Evolutionary conservation across 306 rosid species (phyloP).

Genomic region (Cicer chorassanicum): DNA sequence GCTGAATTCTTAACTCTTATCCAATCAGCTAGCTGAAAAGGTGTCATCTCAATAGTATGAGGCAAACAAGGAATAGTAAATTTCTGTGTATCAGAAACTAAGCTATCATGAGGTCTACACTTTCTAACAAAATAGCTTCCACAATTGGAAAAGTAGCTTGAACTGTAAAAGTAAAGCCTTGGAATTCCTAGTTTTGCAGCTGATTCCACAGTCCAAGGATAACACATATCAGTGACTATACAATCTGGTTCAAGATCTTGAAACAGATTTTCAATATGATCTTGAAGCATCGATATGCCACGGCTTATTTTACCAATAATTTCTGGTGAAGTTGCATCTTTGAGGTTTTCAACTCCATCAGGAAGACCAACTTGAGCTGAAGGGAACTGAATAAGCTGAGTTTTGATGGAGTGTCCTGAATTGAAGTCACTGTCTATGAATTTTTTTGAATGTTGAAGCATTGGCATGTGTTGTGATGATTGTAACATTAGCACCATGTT

Average conservation of each 20-base stretch:
- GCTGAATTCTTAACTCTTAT: not conserved
- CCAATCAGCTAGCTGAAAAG: constrained; percentile 8
- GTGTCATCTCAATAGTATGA: constrained; percentile 31
- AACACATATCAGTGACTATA: constrained; percentile 2
- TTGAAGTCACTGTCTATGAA: constrained; percentile 42
- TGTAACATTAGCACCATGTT: constrained; percentile 40
- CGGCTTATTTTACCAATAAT: not conserved
- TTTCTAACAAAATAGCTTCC: not conserved
- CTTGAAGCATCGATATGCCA: constrained; percentile 26
- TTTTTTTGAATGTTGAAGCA: constrained; percentile 36
- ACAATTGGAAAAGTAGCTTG: constrained; percentile 41
- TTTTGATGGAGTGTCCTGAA: constrained; percentile 37
- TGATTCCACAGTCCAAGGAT: constrained; percentile 48
- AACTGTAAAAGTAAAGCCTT: constrained; percentile 42
- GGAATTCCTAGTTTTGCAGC: constrained; percentile 47
- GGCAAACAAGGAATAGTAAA: constrained; percentile 39
- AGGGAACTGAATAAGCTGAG: constrained; percentile 35
- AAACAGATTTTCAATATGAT: constrained; percentile 33
- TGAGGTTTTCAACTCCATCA: constrained; percentile 37
- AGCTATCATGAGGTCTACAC: constrained; percentile 33
- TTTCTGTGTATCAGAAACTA: constrained; percentile 26
- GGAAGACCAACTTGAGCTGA: constrained; percentile 40
- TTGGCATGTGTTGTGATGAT: constrained; percentile 42
- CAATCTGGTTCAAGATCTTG: constrained; percentile 40
- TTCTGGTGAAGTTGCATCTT: constrained; percentile 29